A percentile compares a stretch with the other conserved stretches of the same genome.
Conservation (phyloP, 129 eudicot species). For the Ambrosia artemisiifolia region DNA sequence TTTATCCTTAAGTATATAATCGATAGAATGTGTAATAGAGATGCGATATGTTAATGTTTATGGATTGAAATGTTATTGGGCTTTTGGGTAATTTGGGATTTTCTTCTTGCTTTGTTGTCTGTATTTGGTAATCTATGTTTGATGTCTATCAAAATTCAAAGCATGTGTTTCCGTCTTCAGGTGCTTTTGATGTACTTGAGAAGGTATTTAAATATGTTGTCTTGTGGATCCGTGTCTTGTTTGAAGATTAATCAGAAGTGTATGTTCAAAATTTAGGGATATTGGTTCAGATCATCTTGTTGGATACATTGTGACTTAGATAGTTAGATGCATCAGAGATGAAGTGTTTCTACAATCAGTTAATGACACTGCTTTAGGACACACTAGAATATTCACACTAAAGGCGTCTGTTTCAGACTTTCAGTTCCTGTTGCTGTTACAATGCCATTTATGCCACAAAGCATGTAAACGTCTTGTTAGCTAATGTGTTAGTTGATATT, state of each 20-base stretch:
- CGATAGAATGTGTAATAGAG: neutral
- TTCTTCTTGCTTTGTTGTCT: neutral
- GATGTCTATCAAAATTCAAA: neutral
- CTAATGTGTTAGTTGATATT: neutral
- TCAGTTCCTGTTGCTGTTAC: neutral
- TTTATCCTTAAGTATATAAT: neutral
- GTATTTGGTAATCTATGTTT: neutral
- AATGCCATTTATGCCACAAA: neutral
- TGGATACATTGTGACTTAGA: neutral
- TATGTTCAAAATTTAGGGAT: conserved; percentile 3
- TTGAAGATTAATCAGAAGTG: conserved; percentile 7
- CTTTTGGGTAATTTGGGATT: neutral
- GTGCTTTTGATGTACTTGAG: neutral
- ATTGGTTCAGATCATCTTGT: conserved; percentile 1
- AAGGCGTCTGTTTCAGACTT: conserved; percentile 1
- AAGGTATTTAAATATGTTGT: neutral
- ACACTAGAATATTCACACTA: neutral
- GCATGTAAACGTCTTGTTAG: conserved; percentile 1
- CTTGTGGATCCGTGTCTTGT: neutral
- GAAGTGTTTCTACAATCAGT: conserved; percentile 1
- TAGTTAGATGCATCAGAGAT: neutral
- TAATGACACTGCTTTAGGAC: conserved; percentile 4
- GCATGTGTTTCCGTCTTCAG: conserved; percentile 11
- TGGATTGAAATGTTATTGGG: neutral
- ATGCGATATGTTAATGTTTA: neutral